Conservation (phyloP, 192 early-diverging fungal genomes). For the Coemansia sp. region DNA sequence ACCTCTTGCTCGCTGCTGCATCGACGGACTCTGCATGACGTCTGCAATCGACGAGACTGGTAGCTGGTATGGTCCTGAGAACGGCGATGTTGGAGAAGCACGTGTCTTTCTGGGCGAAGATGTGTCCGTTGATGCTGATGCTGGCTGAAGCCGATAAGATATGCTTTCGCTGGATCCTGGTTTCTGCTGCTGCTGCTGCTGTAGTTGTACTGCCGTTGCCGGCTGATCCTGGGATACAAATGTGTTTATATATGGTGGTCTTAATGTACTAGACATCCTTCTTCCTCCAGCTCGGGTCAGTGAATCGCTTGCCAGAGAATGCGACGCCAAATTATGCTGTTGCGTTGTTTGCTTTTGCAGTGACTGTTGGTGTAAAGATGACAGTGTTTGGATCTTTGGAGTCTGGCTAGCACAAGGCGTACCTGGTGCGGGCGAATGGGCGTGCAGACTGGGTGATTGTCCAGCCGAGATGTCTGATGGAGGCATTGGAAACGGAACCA, state of each 20-base stretch:
- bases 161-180: neutral
- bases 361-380: neutral
- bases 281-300: neutral
- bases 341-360: neutral
- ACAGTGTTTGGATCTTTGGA: neutral
- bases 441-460: neutral
- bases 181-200: conserved; percentile 1
- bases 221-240: neutral
- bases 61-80: conserved; percentile 18
- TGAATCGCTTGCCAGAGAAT: neutral
- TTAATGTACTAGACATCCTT: neutral
- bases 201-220: neutral
- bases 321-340: neutral
- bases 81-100: conserved; percentile 3
- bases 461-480: conserved; percentile 1
- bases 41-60: conserved; percentile 6
- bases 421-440: neutral
- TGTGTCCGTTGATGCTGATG: conserved; percentile 27
- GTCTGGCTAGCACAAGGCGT: neutral
- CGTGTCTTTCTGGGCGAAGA: conserved; percentile 12
- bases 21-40: conserved; percentile 8
- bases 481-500: conserved; percentile 22
- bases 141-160: neutral
- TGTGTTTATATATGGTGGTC: neutral
- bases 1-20: conserved; percentile 31